These are phyloP conservation scores for Ophiostoma perfectum DNA, from an alignment of 2,329 filamentous ascomycete genomes.

Conservation along the genomic window DNA sequence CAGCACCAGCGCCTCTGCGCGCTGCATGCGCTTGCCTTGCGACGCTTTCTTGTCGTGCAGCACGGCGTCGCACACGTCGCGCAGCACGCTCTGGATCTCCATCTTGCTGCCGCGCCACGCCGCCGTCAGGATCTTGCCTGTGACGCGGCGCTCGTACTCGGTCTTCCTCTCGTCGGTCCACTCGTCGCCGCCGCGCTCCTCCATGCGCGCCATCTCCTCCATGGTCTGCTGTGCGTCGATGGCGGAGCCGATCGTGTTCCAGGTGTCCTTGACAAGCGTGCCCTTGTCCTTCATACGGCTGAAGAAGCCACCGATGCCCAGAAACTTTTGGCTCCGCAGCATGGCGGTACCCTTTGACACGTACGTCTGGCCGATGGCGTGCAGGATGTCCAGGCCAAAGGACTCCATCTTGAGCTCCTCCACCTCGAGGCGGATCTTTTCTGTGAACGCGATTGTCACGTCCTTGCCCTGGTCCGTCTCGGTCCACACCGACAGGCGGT, in stretches of 20 bases:
- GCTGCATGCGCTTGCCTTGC: slow-evolving; percentile 78
- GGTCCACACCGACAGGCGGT: slow-evolving; percentile 90
- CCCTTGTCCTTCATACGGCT: slow-evolving; percentile 93
- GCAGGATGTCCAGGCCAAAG: slow-evolving; percentile 91
- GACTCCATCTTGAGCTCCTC: slow-evolving; percentile 99
- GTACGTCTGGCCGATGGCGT: slow-evolving; percentile 91
- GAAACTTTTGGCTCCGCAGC: slow-evolving; percentile 92
- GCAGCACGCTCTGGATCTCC: slow-evolving; percentile 91
- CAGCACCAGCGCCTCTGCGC: slow-evolving; percentile 82
- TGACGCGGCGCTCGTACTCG: slow-evolving; percentile 92
- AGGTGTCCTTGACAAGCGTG: slow-evolving; percentile 93
- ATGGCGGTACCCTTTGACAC: slow-evolving; percentile 79
- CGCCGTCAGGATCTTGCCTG: slow-evolving; percentile 94
- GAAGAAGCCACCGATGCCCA: slow-evolving; percentile 94
- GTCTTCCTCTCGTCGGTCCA: slow-evolving; percentile 98
- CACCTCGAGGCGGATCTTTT: slow-evolving; percentile 89
- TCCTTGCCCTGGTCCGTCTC: slow-evolving; percentile 87
- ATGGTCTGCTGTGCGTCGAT: slow-evolving; percentile 98
- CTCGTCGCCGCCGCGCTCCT: slow-evolving; percentile 89
- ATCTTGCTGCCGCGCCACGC: slow-evolving; percentile 96
- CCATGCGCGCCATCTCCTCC: slow-evolving; percentile 96
- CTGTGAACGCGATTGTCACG: slow-evolving; percentile 83
- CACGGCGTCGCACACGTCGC: slow-evolving; percentile 88
- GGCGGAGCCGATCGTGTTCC: slow-evolving; percentile 93
- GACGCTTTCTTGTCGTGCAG: slow-evolving; percentile 73